Evolutionary conservation across 768 basidiomycete genomes (phyloP).

Genomic region (Rickenella mellea): DNA sequence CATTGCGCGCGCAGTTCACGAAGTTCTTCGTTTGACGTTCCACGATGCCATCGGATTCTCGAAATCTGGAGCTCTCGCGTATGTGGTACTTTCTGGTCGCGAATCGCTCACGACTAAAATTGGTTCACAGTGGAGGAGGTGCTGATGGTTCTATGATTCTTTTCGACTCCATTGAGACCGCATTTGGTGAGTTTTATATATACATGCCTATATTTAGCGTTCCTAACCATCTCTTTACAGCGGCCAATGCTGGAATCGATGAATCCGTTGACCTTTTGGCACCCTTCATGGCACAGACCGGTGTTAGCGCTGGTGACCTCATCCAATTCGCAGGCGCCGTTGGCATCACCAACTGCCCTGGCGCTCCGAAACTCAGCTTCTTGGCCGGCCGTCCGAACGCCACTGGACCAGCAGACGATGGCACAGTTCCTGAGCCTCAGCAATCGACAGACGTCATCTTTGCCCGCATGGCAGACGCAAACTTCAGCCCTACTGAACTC

Average conservation of each 20-base stretch:
- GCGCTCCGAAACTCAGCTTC: constrained; percentile 14
- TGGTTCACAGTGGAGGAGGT: constrained; percentile 15
- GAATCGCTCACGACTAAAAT: too few species aligned
- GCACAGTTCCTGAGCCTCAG: constrained; percentile 12
- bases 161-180: constrained; percentile 13
- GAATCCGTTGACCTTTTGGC: constrained; percentile 13
- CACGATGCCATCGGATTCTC: constrained; percentile 6
- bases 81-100: too few species aligned
- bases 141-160: constrained; percentile 18
- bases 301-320: constrained; percentile 8
- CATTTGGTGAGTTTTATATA: too few species aligned
- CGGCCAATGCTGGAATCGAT: constrained; percentile 16
- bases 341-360: constrained; percentile 12
- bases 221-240: too few species aligned
- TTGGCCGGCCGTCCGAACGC: constrained; percentile 10
- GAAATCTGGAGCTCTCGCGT: background rate
- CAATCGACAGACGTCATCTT: constrained; percentile 15
- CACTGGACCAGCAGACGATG: constrained; percentile 9
- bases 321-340: constrained; percentile 14
- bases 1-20: background rate
- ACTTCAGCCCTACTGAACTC: constrained; percentile 15
- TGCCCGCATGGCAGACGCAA: constrained; percentile 13
- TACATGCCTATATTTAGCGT: too few species aligned
- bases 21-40: constrained; percentile 2
- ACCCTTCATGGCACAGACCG: constrained; percentile 4